Evolutionary conservation across 2,329 filamentous ascomycete species (phyloP).

Genomic region (Colletotrichum echinochloae): DNA sequence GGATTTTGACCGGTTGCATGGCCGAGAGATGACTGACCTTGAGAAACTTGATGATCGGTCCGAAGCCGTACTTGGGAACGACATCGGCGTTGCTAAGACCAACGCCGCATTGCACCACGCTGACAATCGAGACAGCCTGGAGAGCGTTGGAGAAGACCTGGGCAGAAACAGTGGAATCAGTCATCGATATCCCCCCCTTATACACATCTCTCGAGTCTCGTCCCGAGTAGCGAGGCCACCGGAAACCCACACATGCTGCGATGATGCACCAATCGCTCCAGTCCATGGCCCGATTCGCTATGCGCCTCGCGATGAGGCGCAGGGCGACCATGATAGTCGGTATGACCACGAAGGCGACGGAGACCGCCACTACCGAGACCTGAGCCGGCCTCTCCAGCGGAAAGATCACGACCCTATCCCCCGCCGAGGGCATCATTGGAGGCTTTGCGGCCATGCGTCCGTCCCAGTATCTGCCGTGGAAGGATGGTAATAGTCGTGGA

Average conservation of each 20-base stretch:
- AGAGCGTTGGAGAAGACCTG: slow-evolving; percentile 33
- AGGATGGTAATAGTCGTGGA: background rate
- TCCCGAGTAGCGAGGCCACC: background rate
- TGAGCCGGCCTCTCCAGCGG: slow-evolving; percentile 28
- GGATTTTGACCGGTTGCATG: background rate
- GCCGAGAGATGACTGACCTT: slow-evolving; percentile 9
- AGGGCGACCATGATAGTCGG: slow-evolving; percentile 19
- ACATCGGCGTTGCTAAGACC: slow-evolving; percentile 29
- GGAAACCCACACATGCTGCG: slow-evolving; percentile 17
- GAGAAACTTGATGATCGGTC: slow-evolving; percentile 34
- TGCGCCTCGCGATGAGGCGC: slow-evolving; percentile 30
- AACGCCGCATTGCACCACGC: slow-evolving; percentile 33
- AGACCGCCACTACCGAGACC: slow-evolving; percentile 31
- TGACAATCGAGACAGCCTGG: slow-evolving; percentile 32
- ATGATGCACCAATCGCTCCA: slow-evolving; percentile 36
- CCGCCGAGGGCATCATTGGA: slow-evolving; percentile 10
- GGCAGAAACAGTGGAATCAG: background rate
- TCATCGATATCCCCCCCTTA: background rate
- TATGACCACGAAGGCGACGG: slow-evolving; percentile 27
- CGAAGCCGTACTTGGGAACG: slow-evolving; percentile 27
- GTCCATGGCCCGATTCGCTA: slow-evolving; percentile 25
- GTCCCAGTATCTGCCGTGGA: background rate
- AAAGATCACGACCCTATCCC: background rate
- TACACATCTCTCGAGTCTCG: background rate
- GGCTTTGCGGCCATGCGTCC: slow-evolving; percentile 22